A percentile compares a stretch with the other conserved stretches of the same genome.
These are phyloP conservation scores for Tylopilus sp. DNA, from an alignment of 768 basidiomycete species.

Conservation along the genomic window DNA sequence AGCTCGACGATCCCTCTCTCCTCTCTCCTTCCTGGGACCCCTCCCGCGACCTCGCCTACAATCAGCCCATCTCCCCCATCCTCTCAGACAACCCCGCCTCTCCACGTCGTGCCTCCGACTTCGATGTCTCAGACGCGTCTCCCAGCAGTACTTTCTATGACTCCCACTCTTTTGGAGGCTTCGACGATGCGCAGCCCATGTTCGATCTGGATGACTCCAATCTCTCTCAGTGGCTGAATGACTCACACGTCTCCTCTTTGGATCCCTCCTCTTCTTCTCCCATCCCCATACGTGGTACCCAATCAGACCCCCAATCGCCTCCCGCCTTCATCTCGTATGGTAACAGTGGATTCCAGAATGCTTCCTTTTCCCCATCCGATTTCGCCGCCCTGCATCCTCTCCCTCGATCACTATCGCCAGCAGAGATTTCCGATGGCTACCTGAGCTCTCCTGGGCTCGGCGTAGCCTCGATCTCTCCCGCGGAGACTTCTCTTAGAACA, in stretches of 20 bases:
- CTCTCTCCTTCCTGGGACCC: conserved; percentile 30
- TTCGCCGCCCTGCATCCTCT: conserved; percentile 61
- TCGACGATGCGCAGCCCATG: conserved; percentile 33
- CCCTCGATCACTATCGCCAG: conserved; percentile 58
- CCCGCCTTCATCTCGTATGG: conserved; percentile 49
- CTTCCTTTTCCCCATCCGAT: conserved; percentile 56
- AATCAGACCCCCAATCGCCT: conserved; percentile 39
- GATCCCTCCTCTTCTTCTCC: conserved; percentile 49
- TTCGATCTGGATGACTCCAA: conserved; percentile 42
- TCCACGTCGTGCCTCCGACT: conserved; percentile 39
- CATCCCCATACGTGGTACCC: conserved; percentile 56
- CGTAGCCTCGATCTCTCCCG: conserved; percentile 57
- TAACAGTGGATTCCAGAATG: conserved; percentile 46
- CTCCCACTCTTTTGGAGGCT: conserved; percentile 28
- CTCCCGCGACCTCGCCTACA: conserved; percentile 34
- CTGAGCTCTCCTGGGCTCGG: conserved; percentile 40
- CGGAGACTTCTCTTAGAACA: conserved; percentile 54
- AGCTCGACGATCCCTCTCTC: conserved; percentile 30
- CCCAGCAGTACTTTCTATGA: conserved; percentile 36
- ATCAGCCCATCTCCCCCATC: conserved; percentile 40
- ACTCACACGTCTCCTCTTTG: conserved; percentile 43
- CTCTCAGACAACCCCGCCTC: conserved; percentile 37
- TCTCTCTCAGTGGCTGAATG: conserved; percentile 61
- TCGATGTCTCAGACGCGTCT: conserved; percentile 41
- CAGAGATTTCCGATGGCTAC: conserved; percentile 49